A percentile compares a stretch with the other conserved stretches of the same genome.
Evolutionary conservation across 345 rosid species (phyloP).

Genomic region (Zanthoxylum bungeanum): DNA sequence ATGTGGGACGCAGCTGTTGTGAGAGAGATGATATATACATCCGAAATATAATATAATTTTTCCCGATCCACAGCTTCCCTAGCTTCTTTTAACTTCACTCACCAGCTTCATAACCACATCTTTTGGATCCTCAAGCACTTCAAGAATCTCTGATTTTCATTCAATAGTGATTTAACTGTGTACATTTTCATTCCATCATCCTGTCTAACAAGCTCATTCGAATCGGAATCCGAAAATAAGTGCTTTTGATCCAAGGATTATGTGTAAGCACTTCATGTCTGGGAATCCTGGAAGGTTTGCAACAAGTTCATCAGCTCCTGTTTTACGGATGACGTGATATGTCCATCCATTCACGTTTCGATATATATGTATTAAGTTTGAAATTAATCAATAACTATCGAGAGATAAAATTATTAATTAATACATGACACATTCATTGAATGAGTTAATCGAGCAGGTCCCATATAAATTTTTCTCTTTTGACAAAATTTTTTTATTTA

Average conservation of each 20-base stretch:
- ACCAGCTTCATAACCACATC: slow-evolving; percentile 89
- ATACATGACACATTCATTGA: too few relatives aligned
- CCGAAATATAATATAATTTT: too few relatives aligned
- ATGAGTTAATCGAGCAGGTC: too few relatives aligned
- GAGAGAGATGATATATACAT: too few relatives aligned
- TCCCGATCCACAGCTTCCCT: slow-evolving; percentile 98
- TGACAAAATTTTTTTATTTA: too few relatives aligned
- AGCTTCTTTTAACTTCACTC: slow-evolving; percentile 86
- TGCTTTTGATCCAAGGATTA: slow-evolving; percentile 75
- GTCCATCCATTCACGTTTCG: too few relatives aligned
- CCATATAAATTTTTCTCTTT: too few relatives aligned
- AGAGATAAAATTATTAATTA: too few relatives aligned
- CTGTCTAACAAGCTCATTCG: slow-evolving; percentile 63
- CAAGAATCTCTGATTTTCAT: slow-evolving; percentile 54
- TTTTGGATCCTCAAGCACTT: slow-evolving; percentile 83
- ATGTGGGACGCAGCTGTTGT: too few relatives aligned
- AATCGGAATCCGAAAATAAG: slow-evolving; percentile 75
- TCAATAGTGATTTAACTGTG: slow-evolving; percentile 62
- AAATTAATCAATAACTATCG: too few relatives aligned
- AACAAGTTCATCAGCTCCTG: slow-evolving; percentile 39
- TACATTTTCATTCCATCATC: slow-evolving; percentile 91
- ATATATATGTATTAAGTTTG: too few relatives aligned
- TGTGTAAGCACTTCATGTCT: slow-evolving; percentile 73
- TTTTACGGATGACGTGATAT: too few relatives aligned
- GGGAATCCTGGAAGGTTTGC: slow-evolving; percentile 90